Evolutionary conservation across 2,329 filamentous ascomycete genomes (phyloP).

Genomic region (Alternaria incomplexa): DNA sequence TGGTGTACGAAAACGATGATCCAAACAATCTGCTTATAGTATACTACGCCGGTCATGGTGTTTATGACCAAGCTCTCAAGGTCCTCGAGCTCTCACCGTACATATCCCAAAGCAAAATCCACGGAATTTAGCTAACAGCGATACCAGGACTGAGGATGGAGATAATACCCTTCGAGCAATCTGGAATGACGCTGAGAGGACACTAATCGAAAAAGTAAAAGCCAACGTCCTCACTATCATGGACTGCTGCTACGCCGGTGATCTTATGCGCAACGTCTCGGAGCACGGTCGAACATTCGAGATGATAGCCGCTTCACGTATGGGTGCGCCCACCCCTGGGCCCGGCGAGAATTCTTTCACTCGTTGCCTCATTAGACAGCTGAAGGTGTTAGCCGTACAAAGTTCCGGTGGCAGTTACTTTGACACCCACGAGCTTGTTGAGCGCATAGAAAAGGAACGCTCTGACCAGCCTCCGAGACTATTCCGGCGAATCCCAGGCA

Average conservation of each 20-base stretch:
- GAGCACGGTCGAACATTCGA: conserved; percentile 10
- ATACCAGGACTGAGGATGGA: neutral
- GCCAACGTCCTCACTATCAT: conserved; percentile 28
- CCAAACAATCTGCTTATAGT: neutral
- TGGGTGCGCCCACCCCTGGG: neutral
- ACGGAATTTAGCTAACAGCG: neutral
- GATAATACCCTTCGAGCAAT: neutral
- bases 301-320: neutral
- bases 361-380: neutral
- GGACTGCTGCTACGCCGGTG: conserved; percentile 31
- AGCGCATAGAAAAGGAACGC: neutral
- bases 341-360: neutral
- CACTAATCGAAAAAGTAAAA: conserved; percentile 7
- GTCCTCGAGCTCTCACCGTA: neutral
- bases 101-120: neutral
- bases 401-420: neutral
- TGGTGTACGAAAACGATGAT: neutral
- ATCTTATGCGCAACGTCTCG: conserved; percentile 11
- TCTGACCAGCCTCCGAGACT: neutral
- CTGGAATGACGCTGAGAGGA: neutral
- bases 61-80: neutral
- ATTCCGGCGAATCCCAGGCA: neutral
- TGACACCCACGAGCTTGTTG: neutral
- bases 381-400: neutral
- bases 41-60: neutral